Evolutionary conservation across 352 stramenopile species (phyloP).

Genomic region (Phytophthora kernoviae): DNA sequence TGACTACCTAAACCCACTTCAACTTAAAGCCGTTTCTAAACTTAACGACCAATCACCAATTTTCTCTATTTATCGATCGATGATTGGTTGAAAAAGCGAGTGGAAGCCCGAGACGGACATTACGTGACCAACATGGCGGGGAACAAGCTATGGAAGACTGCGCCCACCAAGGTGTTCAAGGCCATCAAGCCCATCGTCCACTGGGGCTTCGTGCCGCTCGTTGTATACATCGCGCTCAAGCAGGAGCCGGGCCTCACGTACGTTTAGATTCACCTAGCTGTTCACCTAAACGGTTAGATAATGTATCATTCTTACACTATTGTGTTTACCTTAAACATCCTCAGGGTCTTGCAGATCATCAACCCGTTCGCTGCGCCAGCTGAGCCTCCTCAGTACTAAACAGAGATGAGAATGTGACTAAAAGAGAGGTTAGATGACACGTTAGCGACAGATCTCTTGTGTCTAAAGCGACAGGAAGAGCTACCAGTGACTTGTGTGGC

Average conservation of each 20-base stretch:
- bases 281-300: neutral
- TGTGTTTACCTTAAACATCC: constrained; percentile 7
- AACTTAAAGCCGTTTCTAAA: too few relatives aligned
- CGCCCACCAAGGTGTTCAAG: constrained; percentile 79
- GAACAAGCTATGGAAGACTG: constrained; percentile 82
- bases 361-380: constrained; percentile 74
- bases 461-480: neutral
- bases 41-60: neutral
- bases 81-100: neutral
- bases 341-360: constrained; percentile 74
- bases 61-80: neutral
- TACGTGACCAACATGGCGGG: constrained; percentile 23
- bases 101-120: too few relatives aligned
- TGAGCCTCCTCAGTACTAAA: constrained; percentile 55
- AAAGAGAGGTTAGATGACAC: too few relatives aligned
- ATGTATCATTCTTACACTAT: constrained; percentile 9
- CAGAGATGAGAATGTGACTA: constrained; percentile 12
- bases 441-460: too few relatives aligned
- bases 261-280: constrained; percentile 27
- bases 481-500: neutral
- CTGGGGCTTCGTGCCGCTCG: constrained; percentile 79
- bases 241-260: constrained; percentile 79
- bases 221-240: constrained; percentile 81
- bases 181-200: constrained; percentile 86
- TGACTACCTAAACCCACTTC: too few relatives aligned